phyloP scores from a whole-genome alignment of 2,329 filamentous ascomycete genomes.

The Stachybotrys chartarum region DNA sequence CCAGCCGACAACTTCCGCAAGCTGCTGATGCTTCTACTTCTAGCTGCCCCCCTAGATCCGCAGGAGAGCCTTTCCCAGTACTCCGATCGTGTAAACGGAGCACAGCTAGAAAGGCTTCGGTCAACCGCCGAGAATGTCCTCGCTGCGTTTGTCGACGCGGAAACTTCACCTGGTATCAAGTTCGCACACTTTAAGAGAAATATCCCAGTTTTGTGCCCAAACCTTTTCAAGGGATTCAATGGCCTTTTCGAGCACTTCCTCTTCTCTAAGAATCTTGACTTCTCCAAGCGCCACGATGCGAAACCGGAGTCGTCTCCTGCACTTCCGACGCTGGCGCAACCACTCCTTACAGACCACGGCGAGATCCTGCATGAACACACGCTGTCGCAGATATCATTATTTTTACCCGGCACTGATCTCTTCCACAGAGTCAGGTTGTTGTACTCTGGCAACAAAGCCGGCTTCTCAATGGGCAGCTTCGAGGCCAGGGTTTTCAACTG shows the following conservation, averaged over 20 bases:
- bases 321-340: conserved; percentile 27
- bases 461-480: conserved; percentile 72
- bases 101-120: conserved; percentile 51
- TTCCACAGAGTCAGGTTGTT: conserved; percentile 60
- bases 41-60: conserved; percentile 56
- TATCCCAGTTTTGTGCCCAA: conserved; percentile 53
- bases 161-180: conserved; percentile 55
- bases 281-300: conserved; percentile 43
- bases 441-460: conserved; percentile 63
- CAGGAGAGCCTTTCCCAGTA: conserved; percentile 60
- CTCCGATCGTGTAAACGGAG: conserved; percentile 45
- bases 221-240: conserved; percentile 60
- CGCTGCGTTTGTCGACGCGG: conserved; percentile 57
- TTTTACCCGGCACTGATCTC: conserved; percentile 56
- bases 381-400: conserved; percentile 66
- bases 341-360: conserved; percentile 43
- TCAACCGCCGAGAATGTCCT: conserved; percentile 58
- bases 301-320: conserved; percentile 6
- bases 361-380: conserved; percentile 59
- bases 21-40: conserved; percentile 61
- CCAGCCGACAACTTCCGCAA: conserved; percentile 67
- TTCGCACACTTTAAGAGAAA: conserved; percentile 54
- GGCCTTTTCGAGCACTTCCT: conserved; percentile 69
- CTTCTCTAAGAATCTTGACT: conserved; percentile 64
- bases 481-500: conserved; percentile 71